A percentile compares a stretch with the other conserved stretches of the same genome.
Evolutionary conservation across 2,329 filamentous ascomycete species (phyloP).

Genomic region (Grosmannia huntii): DNA sequence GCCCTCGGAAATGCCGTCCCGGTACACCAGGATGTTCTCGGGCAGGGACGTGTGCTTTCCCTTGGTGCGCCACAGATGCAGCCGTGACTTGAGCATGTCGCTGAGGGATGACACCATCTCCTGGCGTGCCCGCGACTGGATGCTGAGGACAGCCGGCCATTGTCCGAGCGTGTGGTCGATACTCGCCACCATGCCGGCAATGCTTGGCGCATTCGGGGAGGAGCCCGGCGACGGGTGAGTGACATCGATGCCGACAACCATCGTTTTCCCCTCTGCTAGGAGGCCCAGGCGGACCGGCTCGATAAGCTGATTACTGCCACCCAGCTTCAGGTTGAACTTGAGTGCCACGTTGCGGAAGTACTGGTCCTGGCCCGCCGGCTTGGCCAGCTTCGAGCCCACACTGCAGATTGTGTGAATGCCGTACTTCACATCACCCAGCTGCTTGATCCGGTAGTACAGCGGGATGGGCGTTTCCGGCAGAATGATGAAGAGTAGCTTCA

Average conservation of each 20-base stretch:
- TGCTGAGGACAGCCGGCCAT: slow-evolving; percentile 58
- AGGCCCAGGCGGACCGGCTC: slow-evolving; percentile 44
- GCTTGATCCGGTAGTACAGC: slow-evolving; percentile 56
- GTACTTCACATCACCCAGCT: slow-evolving; percentile 48
- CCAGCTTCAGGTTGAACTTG: slow-evolving; percentile 73
- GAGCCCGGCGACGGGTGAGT: slow-evolving; percentile 50
- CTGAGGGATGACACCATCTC: slow-evolving; percentile 54
- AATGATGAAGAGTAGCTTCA: slow-evolving; percentile 43
- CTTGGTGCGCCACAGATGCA: slow-evolving; percentile 47
- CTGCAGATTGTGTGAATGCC: slow-evolving; percentile 62
- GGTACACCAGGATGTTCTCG: slow-evolving; percentile 68
- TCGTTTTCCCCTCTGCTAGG: slow-evolving; percentile 51
- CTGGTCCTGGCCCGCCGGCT: slow-evolving; percentile 18
- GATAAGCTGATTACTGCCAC: slow-evolving; percentile 59
- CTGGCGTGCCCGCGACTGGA: slow-evolving; percentile 43
- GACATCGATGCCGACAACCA: slow-evolving; percentile 81
- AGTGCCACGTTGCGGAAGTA: slow-evolving; percentile 59
- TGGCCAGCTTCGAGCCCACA: slow-evolving; percentile 25
- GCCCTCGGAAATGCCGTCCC: slow-evolving; percentile 80
- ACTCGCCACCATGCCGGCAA: slow-evolving; percentile 71
- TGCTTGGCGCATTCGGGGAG: slow-evolving; percentile 39
- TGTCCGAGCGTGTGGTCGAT: slow-evolving; percentile 57
- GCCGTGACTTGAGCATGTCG: slow-evolving; percentile 46
- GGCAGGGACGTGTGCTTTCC: slow-evolving; percentile 45
- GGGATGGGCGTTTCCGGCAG: slow-evolving; percentile 32